Evolutionary conservation across 306 rosid species (phyloP).

Genomic region (Gastrolobium bilobum): DNA sequence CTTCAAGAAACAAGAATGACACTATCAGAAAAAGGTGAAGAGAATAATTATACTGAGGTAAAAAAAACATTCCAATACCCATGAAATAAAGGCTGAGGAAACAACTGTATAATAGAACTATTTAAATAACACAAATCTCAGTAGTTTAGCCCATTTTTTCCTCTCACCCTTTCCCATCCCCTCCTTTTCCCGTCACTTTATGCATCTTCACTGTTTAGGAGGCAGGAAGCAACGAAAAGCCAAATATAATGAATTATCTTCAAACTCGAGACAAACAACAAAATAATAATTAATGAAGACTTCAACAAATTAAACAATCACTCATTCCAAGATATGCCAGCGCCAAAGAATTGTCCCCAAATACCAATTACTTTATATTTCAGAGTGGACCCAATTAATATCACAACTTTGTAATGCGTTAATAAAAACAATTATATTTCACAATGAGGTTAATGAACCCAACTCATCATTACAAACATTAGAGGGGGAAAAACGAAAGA

Average conservation of each 20-base stretch:
- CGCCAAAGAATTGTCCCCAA: not conserved
- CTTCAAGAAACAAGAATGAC: slow-evolving; percentile 56
- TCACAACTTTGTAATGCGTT: not conserved
- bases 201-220: not conserved
- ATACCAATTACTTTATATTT: not conserved
- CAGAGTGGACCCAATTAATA: slow-evolving; percentile 30
- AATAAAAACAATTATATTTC: slow-evolving; percentile 1
- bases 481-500: not conserved
- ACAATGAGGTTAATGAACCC: not conserved
- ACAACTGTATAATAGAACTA: slow-evolving; percentile 1
- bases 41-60: not conserved
- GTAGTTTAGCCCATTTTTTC: not conserved
- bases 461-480: not conserved
- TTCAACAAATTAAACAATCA: not conserved
- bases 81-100: slow-evolving; percentile 5
- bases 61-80: slow-evolving; percentile 8
- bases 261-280: not conserved
- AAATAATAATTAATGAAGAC: not conserved
- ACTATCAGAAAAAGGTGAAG: slow-evolving; percentile 21
- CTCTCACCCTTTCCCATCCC: slow-evolving; percentile 10
- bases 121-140: slow-evolving; percentile 9
- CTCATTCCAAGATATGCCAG: not conserved
- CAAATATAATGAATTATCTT: slow-evolving; percentile 3
- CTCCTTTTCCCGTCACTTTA: not conserved
- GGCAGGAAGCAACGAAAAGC: not conserved